These are phyloP conservation scores for Fraxinus americana DNA, from an alignment of 257 asterid genomes.

Conservation along the genomic window DNA sequence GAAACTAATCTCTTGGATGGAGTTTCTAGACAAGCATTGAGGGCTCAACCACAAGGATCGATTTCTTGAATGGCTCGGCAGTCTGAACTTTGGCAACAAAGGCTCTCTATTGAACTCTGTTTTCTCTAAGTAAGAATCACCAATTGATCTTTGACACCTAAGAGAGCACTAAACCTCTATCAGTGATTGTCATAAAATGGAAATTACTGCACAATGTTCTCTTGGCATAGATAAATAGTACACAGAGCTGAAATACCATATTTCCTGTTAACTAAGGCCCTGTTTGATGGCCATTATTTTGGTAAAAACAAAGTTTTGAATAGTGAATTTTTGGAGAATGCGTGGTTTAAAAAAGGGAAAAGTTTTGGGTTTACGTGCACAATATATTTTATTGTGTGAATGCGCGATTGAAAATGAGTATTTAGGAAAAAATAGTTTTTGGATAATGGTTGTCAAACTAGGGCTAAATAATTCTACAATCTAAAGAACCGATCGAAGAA, in stretches of 20 bases:
- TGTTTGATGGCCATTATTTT: too few species aligned
- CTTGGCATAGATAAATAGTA: not conserved
- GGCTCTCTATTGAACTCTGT: conserved; percentile 70
- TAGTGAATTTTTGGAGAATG: too few species aligned
- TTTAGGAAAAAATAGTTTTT: too few species aligned
- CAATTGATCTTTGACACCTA: conserved; percentile 84
- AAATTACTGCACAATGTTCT: not conserved
- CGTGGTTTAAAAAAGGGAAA: too few species aligned
- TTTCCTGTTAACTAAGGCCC: not conserved
- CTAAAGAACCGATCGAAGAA: not conserved
- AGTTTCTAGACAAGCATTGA: conserved; percentile 58
- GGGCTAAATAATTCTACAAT: too few species aligned
- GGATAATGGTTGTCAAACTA: too few species aligned
- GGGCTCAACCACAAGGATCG: conserved; percentile 79
- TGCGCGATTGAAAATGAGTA: too few species aligned
- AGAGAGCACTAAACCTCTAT: conserved; percentile 14
- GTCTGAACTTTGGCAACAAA: conserved; percentile 66
- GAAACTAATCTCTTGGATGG: conserved; percentile 64
- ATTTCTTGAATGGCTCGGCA: conserved; percentile 61
- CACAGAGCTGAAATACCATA: not conserved
- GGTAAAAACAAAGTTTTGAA: too few species aligned
- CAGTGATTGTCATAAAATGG: not conserved
- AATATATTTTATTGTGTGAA: too few species aligned
- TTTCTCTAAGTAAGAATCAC: conserved; percentile 81
- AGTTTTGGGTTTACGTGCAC: too few species aligned